These are phyloP conservation scores for Fusarium nurragi DNA, from an alignment of 2,329 filamentous ascomycete genomes.

Conservation along the genomic window DNA sequence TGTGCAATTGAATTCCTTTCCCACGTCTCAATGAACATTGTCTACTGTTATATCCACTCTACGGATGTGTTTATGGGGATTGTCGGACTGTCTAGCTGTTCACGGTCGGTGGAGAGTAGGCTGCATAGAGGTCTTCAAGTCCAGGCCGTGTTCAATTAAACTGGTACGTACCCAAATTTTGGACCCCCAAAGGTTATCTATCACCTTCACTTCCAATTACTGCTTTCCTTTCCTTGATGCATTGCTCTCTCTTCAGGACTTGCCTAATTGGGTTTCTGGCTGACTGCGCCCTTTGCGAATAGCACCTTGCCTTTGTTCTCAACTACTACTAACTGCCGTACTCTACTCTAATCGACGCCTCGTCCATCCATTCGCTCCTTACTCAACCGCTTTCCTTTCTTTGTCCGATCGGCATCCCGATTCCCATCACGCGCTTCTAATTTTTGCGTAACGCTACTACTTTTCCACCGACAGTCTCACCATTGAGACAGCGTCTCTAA, in stretches of 20 bases:
- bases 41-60: not conserved
- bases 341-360: conserved; percentile 13
- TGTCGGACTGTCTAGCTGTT: not conserved
- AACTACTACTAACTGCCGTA: not conserved
- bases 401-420: conserved; percentile 31
- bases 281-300: conserved; percentile 19
- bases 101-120: conserved; percentile 9
- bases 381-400: conserved; percentile 19
- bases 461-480: conserved; percentile 26
- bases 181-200: conserved; percentile 18
- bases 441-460: conserved; percentile 38
- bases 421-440: conserved; percentile 12
- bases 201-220: conserved; percentile 27
- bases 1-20: conserved; percentile 1
- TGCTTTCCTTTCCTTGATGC: conserved; percentile 22
- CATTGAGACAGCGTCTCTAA: conserved; percentile 29
- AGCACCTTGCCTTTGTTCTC: conserved; percentile 15
- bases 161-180: conserved; percentile 29
- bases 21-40: not conserved
- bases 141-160: conserved; percentile 25
- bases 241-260: conserved; percentile 9
- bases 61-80: not conserved
- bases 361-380: conserved; percentile 28
- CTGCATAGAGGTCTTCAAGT: conserved; percentile 13
- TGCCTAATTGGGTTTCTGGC: conserved; percentile 25